phyloP scores from a whole-genome alignment of 2,329 filamentous ascomycete genomes.

The Thelonectria rubi region DNA sequence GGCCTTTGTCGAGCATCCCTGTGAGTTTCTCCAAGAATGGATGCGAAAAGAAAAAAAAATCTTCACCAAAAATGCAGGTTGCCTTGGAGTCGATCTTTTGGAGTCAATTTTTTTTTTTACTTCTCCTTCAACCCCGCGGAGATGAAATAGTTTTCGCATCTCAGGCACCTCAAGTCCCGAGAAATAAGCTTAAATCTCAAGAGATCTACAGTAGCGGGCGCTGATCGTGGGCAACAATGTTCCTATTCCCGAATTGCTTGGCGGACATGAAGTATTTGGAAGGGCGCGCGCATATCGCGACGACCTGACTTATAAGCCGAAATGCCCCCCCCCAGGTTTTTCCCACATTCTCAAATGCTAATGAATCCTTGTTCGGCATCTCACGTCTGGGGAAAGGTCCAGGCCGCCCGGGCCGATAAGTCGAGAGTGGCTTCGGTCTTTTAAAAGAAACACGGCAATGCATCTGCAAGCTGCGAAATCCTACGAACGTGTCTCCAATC shows the following conservation, averaged over 20 bases:
- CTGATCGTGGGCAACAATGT: constrained; percentile 4
- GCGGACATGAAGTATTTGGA: neutral
- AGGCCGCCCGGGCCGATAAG: too few relatives aligned
- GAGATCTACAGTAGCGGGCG: constrained; percentile 18
- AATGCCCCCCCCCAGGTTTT: neutral
- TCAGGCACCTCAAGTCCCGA: constrained; percentile 9
- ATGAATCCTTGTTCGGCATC: neutral
- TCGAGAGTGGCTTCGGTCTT: neutral
- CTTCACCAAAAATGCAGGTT: neutral
- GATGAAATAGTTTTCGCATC: constrained; percentile 10
- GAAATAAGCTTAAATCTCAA: constrained; percentile 24
- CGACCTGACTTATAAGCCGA: neutral
- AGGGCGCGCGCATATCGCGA: neutral
- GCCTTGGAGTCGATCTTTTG: neutral
- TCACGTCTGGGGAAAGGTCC: too few relatives aligned
- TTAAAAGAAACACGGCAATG: neutral
- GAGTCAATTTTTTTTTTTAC: neutral
- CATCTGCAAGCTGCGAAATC: neutral
- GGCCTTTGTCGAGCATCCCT: too few relatives aligned
- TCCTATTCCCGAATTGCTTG: neutral
- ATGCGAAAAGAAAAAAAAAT: neutral
- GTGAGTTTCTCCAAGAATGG: too few relatives aligned
- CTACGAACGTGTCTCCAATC: constrained; percentile 2
- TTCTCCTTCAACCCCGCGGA: constrained; percentile 10
- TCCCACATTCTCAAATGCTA: neutral